Evolutionary conservation across 257 asterid genomes (phyloP).

Genomic region (Solanum etuberosum): DNA sequence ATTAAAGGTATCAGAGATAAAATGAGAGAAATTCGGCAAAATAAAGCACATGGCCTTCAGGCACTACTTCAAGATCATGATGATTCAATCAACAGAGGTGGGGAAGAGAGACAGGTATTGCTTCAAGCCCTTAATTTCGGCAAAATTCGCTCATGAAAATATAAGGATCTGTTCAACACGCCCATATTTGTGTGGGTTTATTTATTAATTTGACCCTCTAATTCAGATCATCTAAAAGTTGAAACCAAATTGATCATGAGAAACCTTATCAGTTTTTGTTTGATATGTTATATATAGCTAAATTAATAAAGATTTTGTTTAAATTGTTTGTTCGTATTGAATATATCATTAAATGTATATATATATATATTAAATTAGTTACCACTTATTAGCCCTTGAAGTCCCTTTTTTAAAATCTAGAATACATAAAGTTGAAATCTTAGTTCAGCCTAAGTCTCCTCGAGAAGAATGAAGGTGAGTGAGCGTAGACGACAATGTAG

Average conservation of each 20-base stretch:
- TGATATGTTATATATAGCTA: no score
- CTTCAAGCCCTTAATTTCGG: not conserved
- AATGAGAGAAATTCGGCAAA: not conserved
- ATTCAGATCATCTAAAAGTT: not conserved
- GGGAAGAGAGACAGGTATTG: not conserved
- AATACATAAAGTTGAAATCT: not conserved
- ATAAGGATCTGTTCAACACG: not conserved
- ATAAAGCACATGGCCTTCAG: not conserved
- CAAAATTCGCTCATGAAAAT: not conserved
- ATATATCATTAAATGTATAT: no score
- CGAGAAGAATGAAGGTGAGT: not conserved
- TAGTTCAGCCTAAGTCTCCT: not conserved
- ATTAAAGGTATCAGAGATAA: not conserved
- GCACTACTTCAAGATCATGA: not conserved
- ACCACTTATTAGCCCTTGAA: rapidly evolving
- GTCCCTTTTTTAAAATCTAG: not conserved
- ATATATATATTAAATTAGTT: no score
- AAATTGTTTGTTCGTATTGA: no score
- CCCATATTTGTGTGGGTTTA: not conserved
- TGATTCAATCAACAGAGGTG: not conserved
- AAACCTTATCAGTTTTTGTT: no score
- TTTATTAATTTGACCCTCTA: not conserved
- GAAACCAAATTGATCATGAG: no score
- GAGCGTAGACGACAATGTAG: not conserved
- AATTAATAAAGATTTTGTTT: no score